Evolutionary conservation across 495 filamentous ascomycete genomes (phyloP), one percentile per base, ranked within the genome.

Genomic region (Patellaria atrata): DNA sequence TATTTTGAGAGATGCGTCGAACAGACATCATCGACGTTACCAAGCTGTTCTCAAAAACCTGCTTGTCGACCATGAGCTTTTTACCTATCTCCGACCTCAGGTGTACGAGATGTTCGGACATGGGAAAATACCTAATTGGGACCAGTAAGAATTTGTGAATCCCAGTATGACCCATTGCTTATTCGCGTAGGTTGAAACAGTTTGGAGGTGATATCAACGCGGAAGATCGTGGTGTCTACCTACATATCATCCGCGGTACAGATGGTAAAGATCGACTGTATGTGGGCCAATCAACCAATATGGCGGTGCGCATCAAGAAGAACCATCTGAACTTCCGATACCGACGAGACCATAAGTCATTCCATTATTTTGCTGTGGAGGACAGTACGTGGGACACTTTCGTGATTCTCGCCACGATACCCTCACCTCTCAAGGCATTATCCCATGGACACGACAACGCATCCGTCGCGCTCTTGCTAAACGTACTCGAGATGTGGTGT

Each of bases 401-500:
- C 15, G 23, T 9, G 5, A 20, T 43, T 14, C 38, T 50, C n/a
- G 43, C 42, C 14, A 33, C 13, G 2, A 16, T 47, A 4, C 42
- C 42, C 0, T 17, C 22, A 5, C 3, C 14, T 4, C 10, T 23
- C 21, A 18, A 10, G 27, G 32, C 2, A 18, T 16, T n/a, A n/a
- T 18, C 22, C 35, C 10, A 22, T 3, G n/a, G 23, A 17, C 14
- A 25, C 39, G n/a, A 36, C 35, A 5, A 40, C 35, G 33, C 34
- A 46, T 17, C 17, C 8, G 37, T 38, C 10, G 43, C 41, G 8
- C 43, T 50, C 3, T 8, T 50, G 10, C 30, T 45, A 5, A 50
- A 50, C 22, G 17, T 50, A 8, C 30, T 46, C 7, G 46, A 50
- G 23, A 46, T 46, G 43, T 50, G 46, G 46, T 29, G 11, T 17